phyloP scores from a whole-genome alignment of 805 yeast species.

The Wickerhamomyces kurtzmanii region DNA sequence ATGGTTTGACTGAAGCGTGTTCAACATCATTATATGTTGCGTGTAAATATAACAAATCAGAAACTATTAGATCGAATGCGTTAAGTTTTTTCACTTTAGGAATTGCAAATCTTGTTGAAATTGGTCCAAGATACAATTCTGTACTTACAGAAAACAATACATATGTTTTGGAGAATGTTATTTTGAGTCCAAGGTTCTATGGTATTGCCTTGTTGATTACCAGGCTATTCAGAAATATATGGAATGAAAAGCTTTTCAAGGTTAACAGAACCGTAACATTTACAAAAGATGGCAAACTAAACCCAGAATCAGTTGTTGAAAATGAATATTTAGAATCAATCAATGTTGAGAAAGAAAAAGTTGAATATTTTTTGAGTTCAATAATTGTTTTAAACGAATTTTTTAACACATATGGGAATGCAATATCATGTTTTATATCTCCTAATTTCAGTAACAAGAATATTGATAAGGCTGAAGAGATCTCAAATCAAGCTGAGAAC shows the following conservation, averaged over 20 bases:
- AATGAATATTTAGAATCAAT: slow-evolving; percentile 26
- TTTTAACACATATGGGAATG: slow-evolving; percentile 54
- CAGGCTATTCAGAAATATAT: slow-evolving; percentile 66
- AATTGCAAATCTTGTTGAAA: slow-evolving; percentile 30
- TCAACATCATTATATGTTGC: slow-evolving; percentile 80
- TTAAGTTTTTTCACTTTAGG: slow-evolving; percentile 32
- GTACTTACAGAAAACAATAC: slow-evolving; percentile 8
- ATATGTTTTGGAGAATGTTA: slow-evolving; percentile 57
- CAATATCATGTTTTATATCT: slow-evolving; percentile 52
- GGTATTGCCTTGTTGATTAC: slow-evolving; percentile 76
- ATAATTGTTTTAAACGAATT: slow-evolving; percentile 60
- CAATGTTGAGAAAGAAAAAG: slow-evolving; percentile 35
- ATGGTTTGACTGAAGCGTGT: slow-evolving; percentile 86
- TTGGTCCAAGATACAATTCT: slow-evolving; percentile 27
- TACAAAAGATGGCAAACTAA: slow-evolving; percentile 20
- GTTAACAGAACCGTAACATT: slow-evolving; percentile 21
- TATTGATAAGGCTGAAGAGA: slow-evolving; percentile 38
- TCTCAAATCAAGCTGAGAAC: slow-evolving; percentile 82
- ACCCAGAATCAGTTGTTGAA: slow-evolving; percentile 23
- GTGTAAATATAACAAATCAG: slow-evolving; percentile 61
- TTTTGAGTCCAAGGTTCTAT: slow-evolving; percentile 83
- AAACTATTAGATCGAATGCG: slow-evolving; percentile 30
- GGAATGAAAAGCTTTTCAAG: slow-evolving; percentile 66
- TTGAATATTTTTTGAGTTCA: slow-evolving; percentile 66
- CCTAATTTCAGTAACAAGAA: slow-evolving; percentile 32